phyloP scores from a whole-genome alignment of 495 filamentous ascomycete species.

The Jackrogersella multiformis region DNA sequence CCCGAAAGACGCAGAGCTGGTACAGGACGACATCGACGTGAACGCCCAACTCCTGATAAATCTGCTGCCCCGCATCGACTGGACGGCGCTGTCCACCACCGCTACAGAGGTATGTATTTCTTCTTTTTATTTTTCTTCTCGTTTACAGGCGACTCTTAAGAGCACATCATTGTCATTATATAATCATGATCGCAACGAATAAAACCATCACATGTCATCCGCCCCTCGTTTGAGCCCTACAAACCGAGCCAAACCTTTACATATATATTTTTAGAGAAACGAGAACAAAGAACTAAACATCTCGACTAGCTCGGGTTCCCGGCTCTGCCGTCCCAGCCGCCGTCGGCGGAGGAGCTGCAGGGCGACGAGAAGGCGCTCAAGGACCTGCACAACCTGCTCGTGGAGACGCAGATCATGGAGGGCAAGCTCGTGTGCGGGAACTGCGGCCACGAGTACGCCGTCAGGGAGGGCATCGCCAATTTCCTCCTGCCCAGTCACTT shows the following conservation, averaged over 20 bases:
- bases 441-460: conserved; percentile 90
- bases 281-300: not conserved
- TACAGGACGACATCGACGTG: conserved; percentile 78
- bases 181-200: too few species aligned
- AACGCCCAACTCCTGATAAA: conserved; percentile 82
- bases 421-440: conserved; percentile 90
- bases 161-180: too few species aligned
- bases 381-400: conserved; percentile 81
- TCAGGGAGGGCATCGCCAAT: conserved; percentile 95
- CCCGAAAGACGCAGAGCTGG: conserved; percentile 88
- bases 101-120: conserved; percentile 75
- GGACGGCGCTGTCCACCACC: conserved; percentile 77
- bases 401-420: conserved; percentile 89
- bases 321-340: conserved; percentile 68
- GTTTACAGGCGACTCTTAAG: too few species aligned
- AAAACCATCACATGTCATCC: too few species aligned
- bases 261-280: not conserved
- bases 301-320: conserved; percentile 74
- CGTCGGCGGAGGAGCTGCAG: conserved; percentile 67
- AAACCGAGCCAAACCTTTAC: too few species aligned
- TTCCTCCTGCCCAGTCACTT: conserved; percentile 94
- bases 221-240: too few species aligned
- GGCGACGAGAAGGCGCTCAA: conserved; percentile 71
- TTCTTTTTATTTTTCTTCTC: conserved; percentile 14
- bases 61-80: conserved; percentile 87